Conservation (phyloP, 768 basidiomycete genomes). For the Rhodocollybia butyracea region DNA sequence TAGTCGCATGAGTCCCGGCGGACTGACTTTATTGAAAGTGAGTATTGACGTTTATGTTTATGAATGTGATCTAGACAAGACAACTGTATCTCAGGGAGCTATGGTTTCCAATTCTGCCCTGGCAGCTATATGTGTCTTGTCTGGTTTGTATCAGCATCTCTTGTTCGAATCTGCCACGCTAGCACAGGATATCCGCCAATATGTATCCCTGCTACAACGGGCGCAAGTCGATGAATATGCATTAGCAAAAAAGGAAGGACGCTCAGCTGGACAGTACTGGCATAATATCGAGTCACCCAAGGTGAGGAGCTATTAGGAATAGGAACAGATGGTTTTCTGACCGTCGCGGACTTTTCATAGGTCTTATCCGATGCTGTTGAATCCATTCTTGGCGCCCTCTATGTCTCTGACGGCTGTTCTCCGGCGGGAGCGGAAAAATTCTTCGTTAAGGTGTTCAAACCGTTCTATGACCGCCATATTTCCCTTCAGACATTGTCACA, state of each 20-base stretch:
- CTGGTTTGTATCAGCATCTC: constrained; percentile 62
- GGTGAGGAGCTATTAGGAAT: constrained; percentile 32
- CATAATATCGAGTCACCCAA: constrained; percentile 74
- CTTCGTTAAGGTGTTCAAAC: constrained; percentile 66
- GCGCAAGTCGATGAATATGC: constrained; percentile 45
- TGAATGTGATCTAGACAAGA: not conserved
- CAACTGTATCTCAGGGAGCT: constrained; percentile 49
- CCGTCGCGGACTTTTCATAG: no score
- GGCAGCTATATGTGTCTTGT: constrained; percentile 71
- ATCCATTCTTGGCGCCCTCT: constrained; percentile 75
- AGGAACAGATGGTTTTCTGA: no score
- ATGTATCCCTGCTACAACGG: constrained; percentile 43
- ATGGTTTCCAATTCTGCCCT: constrained; percentile 85
- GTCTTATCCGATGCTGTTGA: constrained; percentile 78
- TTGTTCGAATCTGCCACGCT: constrained; percentile 55
- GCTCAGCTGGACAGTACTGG: constrained; percentile 73
- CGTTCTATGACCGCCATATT: constrained; percentile 78
- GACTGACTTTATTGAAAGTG: constrained; percentile 78
- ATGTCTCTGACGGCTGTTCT: constrained; percentile 71
- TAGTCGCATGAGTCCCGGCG: constrained; percentile 65
- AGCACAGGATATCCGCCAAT: constrained; percentile 46
- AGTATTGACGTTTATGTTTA: constrained; percentile 6
- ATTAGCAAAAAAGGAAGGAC: constrained; percentile 43
- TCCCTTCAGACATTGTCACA: constrained; percentile 68
- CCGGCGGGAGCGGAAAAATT: constrained; percentile 58